Evolutionary conservation across 2,329 filamentous ascomycete genomes (phyloP).

Genomic region (Alternaria infectoria): DNA sequence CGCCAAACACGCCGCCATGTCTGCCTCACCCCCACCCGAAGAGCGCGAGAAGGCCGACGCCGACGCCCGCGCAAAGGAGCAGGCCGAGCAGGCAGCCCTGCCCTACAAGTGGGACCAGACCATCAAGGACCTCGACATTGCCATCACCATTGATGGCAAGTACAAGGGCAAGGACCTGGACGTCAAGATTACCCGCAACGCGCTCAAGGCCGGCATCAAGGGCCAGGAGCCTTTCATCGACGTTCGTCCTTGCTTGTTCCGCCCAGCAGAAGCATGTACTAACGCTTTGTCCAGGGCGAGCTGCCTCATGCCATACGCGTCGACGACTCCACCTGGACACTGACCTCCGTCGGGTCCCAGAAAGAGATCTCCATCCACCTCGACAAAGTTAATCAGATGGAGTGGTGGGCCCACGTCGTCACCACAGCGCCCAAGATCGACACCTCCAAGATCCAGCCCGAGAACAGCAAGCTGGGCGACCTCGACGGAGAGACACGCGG

Average conservation of each 20-base stretch:
- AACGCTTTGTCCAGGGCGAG: slow-evolving; percentile 67
- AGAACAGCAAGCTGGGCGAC: slow-evolving; percentile 89
- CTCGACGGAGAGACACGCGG: slow-evolving; percentile 91
- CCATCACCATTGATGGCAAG: slow-evolving; percentile 77
- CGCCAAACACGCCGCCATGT: slow-evolving; percentile 31
- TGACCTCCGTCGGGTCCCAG: slow-evolving; percentile 68
- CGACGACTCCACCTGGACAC: slow-evolving; percentile 95
- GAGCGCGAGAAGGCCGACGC: slow-evolving; percentile 63
- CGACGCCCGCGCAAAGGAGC: slow-evolving; percentile 72
- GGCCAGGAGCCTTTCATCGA: slow-evolving; percentile 85
- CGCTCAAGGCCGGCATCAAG: slow-evolving; percentile 81
- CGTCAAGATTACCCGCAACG: slow-evolving; percentile 80
- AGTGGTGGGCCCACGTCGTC: slow-evolving; percentile 97
- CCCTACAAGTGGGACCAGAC: slow-evolving; percentile 98
- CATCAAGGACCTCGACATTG: slow-evolving; percentile 85
- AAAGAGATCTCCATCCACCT: slow-evolving; percentile 88
- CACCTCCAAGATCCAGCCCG: slow-evolving; percentile 91
- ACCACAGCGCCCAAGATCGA: slow-evolving; percentile 89
- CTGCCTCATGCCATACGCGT: slow-evolving; percentile 79
- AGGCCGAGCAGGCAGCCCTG: slow-evolving; percentile 84
- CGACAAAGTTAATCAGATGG: slow-evolving; percentile 95
- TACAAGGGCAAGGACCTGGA: slow-evolving; percentile 84
- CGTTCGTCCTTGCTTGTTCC: slow-evolving; percentile 56
- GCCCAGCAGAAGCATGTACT: background rate
- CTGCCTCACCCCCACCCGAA: slow-evolving; percentile 57